Base-by-base conservation (phyloP, 1,139 yeast species). In the Suhomyces guaymorum region DNA sequence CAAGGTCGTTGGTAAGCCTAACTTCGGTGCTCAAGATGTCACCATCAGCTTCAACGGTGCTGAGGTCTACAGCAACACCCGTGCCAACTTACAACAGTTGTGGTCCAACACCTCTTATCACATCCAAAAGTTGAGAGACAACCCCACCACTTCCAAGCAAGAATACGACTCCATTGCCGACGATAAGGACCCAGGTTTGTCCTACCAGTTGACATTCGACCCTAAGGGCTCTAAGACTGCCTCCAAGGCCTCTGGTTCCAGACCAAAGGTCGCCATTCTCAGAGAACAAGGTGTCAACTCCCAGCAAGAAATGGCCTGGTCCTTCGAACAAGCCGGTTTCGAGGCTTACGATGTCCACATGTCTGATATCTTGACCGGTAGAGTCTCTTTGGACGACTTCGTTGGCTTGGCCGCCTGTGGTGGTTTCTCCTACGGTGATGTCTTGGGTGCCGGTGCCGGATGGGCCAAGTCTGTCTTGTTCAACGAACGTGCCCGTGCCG, bases 211-310 rank as follows among this genome's bases (percentile, higher is more conserved):
- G 52, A 78, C 95, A 4, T 92, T 67, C 54, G 73, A 79, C 39
- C 56, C 52, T 10, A 33, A 31, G 14, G 14, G 19, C 11, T 29
- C 11, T 10, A 15, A 26, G 13, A 38, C 60, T 15, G 20, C n/a
- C n/a, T 15, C n/a, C 81, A 76, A 43, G 70, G 70, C 33, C 43
- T 55, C n/a, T n/a, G n/a, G n/a, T n/a, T n/a, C n/a, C 11, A 79
- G 71, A 55, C 98, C 98, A 32, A 83, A 80, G 63, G 98, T 94
- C 46, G 98, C 98, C 23, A 89, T 94, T 41, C 73, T 94, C 55
- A 85, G 99, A 67, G 99, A 94, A 59, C 98, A 94, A 67, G 99
- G 99, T 66, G 97, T 92, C 37, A 94, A 94, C 59, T 95, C 97
- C 20, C 96, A 92, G 62, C 87, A 84, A 72, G 99, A 94, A 66